Evolutionary conservation across 441 rosid species (phyloP), one percentile per base, ranked within the genome.

Genomic region (Erodium chrysanthum): DNA sequence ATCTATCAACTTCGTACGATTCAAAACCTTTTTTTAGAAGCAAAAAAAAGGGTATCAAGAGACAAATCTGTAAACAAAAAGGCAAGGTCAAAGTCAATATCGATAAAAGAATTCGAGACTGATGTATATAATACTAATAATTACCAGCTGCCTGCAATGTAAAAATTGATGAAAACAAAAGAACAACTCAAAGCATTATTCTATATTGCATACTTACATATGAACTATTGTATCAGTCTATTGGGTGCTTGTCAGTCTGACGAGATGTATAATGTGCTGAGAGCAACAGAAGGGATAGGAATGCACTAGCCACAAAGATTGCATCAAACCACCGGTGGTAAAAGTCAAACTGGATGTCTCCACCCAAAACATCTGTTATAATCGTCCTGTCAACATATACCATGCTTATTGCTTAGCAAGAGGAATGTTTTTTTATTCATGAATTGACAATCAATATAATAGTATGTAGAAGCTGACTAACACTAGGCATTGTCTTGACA

Each of bases 311-410:
- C 64, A 85, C 99, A 64, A 95, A 92, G 69, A 95, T 90, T 25
- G 99, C 99, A 81, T 92, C 99, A 68, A 95, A 92, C 98, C 97
- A 95, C 69, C 96, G 82, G 74, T 96, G 98, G 81, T 92, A 96
- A 79, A 92, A 92, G 80, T 90, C 99, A 66, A 96, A 92, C 80
- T 92, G 99, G 73, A 92, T 92, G 67, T 96, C 99, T 73, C 97
- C 97, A 2, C 98, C 99, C 78, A 95, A 69, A 50, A 96, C 99
- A 68, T 86, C 95, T 29, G 96, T 96, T 84, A 92, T 92, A 68
- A 92, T 92, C 75, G 86, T 78, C 89, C 99, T 92, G 97, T 75
- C 82, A 77, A 74, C 35, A 72, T 29, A 35, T 23, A 77, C 29
- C 50, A 80, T 58, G 15, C 35, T 71, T 71, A 71, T 78, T 58